These are phyloP conservation scores for Wickerhamiella vanderwaltii DNA, from an alignment of 805 yeast genomes.

Conservation along the genomic window DNA sequence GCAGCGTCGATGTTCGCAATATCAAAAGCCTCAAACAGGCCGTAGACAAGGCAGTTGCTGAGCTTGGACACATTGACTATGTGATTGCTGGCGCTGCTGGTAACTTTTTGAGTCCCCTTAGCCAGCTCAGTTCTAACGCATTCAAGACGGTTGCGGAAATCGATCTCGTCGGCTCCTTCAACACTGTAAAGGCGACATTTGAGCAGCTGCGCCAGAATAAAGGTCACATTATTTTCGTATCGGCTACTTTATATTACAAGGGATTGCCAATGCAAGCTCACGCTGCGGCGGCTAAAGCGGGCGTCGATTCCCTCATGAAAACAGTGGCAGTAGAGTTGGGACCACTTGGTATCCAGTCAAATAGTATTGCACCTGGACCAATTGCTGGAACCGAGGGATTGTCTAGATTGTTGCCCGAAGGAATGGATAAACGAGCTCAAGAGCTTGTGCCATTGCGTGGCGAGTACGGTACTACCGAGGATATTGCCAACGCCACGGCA, in stretches of 20 bases:
- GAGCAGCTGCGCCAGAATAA: constrained; percentile 49
- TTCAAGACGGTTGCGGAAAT: constrained; percentile 79
- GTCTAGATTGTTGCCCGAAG: constrained; percentile 42
- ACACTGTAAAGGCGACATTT: constrained; percentile 75
- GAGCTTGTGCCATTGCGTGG: constrained; percentile 40
- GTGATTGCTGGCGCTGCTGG: constrained; percentile 97
- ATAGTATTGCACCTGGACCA: constrained; percentile 86
- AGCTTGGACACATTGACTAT: constrained; percentile 68
- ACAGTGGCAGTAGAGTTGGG: constrained; percentile 86
- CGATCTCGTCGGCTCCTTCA: constrained; percentile 79
- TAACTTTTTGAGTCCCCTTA: constrained; percentile 71
- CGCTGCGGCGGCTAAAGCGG: constrained; percentile 93
- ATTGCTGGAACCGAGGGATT: constrained; percentile 82
- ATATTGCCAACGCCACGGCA: constrained; percentile 81
- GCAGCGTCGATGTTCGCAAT: constrained; percentile 68
- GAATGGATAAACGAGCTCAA: constrained; percentile 32
- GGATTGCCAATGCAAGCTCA: constrained; percentile 85
- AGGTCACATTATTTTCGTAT: constrained; percentile 66
- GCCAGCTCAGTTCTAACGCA: constrained; percentile 69
- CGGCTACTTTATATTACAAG: constrained; percentile 80
- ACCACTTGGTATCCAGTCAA: constrained; percentile 72
- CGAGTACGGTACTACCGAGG: constrained; percentile 48
- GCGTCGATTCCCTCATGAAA: constrained; percentile 75
- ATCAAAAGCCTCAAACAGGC: constrained; percentile 49
- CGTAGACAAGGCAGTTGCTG: constrained; percentile 48